Evolutionary conservation across 225 moss, liverwort and hornwort species (phyloP).

Genomic region (Bryoerythrophyllum caledonicum): DNA sequence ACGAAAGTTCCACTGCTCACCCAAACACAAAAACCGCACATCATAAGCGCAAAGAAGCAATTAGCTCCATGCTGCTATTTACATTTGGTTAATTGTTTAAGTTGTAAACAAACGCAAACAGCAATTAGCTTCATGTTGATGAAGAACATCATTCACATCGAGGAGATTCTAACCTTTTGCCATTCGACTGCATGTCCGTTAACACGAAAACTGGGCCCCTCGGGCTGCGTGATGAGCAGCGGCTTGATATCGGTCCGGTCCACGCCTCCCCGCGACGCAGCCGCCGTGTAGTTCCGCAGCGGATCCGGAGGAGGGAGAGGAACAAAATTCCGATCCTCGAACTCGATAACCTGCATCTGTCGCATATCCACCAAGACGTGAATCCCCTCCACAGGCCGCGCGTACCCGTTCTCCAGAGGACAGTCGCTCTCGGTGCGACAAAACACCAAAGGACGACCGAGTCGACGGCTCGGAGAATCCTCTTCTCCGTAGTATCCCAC

Average conservation of each 20-base stretch:
- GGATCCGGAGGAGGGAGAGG: conserved; percentile 94
- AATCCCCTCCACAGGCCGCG: conserved; percentile 93
- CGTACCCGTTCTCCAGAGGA: conserved; percentile 94
- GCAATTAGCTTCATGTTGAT: no score
- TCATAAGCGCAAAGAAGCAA: no score
- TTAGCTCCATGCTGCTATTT: no score
- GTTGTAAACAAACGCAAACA: no score
- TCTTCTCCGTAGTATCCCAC: conserved; percentile 92
- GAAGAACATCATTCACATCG: background rate
- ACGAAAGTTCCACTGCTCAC: conserved; percentile 94
- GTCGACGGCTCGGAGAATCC: conserved; percentile 85
- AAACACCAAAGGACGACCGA: conserved; percentile 82
- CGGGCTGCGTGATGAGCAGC: conserved; percentile 84
- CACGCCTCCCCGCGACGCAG: conserved; percentile 83
- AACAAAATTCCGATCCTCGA: conserved; percentile 82
- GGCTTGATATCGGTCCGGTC: conserved; percentile 92
- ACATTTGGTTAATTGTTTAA: no score
- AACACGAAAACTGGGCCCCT: conserved; percentile 95
- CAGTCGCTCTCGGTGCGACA: conserved; percentile 88
- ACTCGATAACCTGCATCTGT: conserved; percentile 82
- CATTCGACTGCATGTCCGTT: conserved; percentile 95
- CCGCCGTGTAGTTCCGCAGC: conserved; percentile 91
- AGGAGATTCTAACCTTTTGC: conserved; percentile 72
- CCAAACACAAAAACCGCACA: conserved; percentile 22
- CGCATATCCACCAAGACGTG: conserved; percentile 89